These are phyloP conservation scores for Colletotrichum melonis DNA, from an alignment of 2,329 filamentous ascomycete species.

Conservation along the genomic window DNA sequence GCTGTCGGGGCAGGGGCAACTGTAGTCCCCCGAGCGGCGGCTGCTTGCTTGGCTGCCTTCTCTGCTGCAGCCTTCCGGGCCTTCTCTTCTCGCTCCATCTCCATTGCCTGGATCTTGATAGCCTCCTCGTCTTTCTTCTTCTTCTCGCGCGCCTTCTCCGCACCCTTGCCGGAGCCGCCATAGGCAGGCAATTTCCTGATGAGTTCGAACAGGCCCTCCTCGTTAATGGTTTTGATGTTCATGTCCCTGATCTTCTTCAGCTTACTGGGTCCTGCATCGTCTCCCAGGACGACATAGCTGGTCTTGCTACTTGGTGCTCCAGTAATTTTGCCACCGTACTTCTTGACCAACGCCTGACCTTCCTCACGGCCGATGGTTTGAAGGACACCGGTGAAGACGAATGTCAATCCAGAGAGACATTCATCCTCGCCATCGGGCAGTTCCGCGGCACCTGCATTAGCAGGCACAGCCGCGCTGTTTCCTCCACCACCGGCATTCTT, in stretches of 20 bases:
- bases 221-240: conserved; percentile 91
- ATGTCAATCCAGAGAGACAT: conserved; percentile 88
- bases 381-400: conserved; percentile 94
- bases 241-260: conserved; percentile 84
- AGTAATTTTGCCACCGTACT: conserved; percentile 93
- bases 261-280: conserved; percentile 93
- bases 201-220: conserved; percentile 89
- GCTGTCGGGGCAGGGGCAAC: conserved; percentile 53
- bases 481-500: conserved; percentile 68
- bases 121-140: conserved; percentile 87
- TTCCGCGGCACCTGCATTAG: conserved; percentile 72
- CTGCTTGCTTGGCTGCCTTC: conserved; percentile 64
- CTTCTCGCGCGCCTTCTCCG: conserved; percentile 86
- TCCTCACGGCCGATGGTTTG: conserved; percentile 86
- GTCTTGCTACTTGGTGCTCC: conserved; percentile 90
- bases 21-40: conserved; percentile 54
- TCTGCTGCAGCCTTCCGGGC: conserved; percentile 62
- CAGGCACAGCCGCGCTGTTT: conserved; percentile 70
- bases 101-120: conserved; percentile 80
- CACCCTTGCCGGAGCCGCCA: conserved; percentile 89
- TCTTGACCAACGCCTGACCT: conserved; percentile 86
- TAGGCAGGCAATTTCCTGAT: conserved; percentile 85
- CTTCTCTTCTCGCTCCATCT: conserved; percentile 88
- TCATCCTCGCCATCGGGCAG: conserved; percentile 88
- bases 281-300: conserved; percentile 90